phyloP scores from a whole-genome alignment of 108 stramenopile species.

The Fragilariopsis cylindrus region DNA sequence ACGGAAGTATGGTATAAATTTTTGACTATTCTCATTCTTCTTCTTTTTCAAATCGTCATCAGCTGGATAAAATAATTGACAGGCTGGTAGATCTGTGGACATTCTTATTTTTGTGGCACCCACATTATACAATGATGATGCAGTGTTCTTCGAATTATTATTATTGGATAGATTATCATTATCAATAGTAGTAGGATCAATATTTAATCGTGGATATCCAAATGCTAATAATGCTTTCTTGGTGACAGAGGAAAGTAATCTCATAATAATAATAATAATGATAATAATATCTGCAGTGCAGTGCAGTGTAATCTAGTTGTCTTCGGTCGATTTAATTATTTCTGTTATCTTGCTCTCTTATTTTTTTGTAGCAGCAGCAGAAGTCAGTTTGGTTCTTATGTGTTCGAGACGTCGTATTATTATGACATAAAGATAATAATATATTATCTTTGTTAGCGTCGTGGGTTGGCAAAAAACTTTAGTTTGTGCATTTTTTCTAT shows the following conservation, averaged over 20 bases:
- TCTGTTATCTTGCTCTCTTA: too few relatives aligned
- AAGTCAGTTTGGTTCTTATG: too few relatives aligned
- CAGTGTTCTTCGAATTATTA: too few relatives aligned
- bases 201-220: constrained; percentile 24
- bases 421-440: too few relatives aligned
- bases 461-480: too few relatives aligned
- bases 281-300: background rate
- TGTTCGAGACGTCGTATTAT: too few relatives aligned
- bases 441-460: too few relatives aligned
- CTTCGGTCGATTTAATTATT: too few relatives aligned
- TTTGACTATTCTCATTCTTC: background rate
- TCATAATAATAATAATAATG: background rate
- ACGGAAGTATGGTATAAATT: constrained; percentile 33
- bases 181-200: constrained; percentile 5
- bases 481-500: too few relatives aligned
- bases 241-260: background rate
- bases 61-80: constrained; percentile 35
- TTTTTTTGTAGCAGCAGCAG: too few relatives aligned
- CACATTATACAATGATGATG: constrained; percentile 8
- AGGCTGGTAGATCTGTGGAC: constrained; percentile 4
- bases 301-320: too few relatives aligned
- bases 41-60: background rate
- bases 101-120: constrained; percentile 32
- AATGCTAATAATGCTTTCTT: constrained; percentile 16
- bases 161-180: background rate